phyloP scores from a whole-genome alignment of 2,329 filamentous ascomycete genomes.

The Byssochlamys sp. region DNA sequence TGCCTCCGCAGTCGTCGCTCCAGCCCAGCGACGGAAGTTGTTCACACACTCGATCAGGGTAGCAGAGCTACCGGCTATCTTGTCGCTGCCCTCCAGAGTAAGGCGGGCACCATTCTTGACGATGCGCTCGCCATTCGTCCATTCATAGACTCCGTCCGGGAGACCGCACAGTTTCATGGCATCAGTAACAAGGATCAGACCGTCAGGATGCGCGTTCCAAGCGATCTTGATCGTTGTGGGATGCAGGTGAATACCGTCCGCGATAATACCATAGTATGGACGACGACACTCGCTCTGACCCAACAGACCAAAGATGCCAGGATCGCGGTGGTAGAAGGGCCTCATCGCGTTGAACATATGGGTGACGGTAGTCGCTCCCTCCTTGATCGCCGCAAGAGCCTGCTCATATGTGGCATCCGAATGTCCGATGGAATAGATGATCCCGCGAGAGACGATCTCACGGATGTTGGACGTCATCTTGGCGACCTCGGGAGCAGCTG shows the following conservation, averaged over 20 bases:
- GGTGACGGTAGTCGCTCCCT: constrained; percentile 79
- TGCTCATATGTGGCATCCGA: constrained; percentile 80
- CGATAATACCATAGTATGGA: constrained; percentile 81
- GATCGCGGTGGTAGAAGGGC: constrained; percentile 80
- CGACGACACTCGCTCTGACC: constrained; percentile 50
- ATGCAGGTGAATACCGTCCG: constrained; percentile 83
- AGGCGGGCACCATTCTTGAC: constrained; percentile 56
- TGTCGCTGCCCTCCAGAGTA: constrained; percentile 66
- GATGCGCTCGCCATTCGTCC: constrained; percentile 64
- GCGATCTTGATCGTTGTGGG: constrained; percentile 82
- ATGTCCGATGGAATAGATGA: constrained; percentile 74
- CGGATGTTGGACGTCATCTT: constrained; percentile 60
- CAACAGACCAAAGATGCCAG: constrained; percentile 77
- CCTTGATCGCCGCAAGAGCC: constrained; percentile 59
- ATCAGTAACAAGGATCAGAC: constrained; percentile 82
- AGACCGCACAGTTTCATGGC: constrained; percentile 81
- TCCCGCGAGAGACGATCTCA: constrained; percentile 53
- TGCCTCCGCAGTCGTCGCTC: constrained; percentile 29
- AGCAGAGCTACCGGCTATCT: constrained; percentile 59
- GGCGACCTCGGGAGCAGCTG: constrained; percentile 72
- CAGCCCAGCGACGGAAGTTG: constrained; percentile 35
- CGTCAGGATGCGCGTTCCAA: constrained; percentile 72
- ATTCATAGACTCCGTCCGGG: constrained; percentile 73
- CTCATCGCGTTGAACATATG: constrained; percentile 93
- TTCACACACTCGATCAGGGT: constrained; percentile 37